phyloP scores from a whole-genome alignment of 208 protist species.

The Borovskyia barvae region DNA sequence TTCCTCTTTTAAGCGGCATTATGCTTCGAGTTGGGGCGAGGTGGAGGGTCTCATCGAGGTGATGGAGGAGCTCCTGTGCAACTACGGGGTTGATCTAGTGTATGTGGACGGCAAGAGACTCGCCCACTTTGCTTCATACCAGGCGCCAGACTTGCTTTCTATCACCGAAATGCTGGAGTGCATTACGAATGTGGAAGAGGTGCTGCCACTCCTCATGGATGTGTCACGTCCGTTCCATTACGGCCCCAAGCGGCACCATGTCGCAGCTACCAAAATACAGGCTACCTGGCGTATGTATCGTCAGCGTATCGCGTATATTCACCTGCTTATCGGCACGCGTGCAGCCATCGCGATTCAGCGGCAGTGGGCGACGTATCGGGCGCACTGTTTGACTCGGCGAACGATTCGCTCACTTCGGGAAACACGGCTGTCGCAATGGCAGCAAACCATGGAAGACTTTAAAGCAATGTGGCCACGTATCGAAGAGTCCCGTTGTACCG shows the following conservation, averaged over 20 bases:
- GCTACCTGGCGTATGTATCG: slow-evolving; percentile 87
- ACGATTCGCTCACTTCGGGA: slow-evolving; percentile 60
- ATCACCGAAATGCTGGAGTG: slow-evolving; percentile 66
- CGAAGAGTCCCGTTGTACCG: slow-evolving; percentile 43
- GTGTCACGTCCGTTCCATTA: slow-evolving; percentile 53
- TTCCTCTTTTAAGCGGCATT: slow-evolving; percentile 87
- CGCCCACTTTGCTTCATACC: slow-evolving; percentile 67
- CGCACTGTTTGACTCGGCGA: slow-evolving; percentile 68
- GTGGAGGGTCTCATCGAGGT: slow-evolving; percentile 74
- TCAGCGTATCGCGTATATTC: slow-evolving; percentile 76
- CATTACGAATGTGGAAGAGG: slow-evolving; percentile 81
- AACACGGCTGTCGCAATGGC: slow-evolving; percentile 63
- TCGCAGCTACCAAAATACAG: slow-evolving; percentile 87
- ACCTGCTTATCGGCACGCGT: slow-evolving; percentile 73
- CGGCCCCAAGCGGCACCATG: slow-evolving; percentile 54
- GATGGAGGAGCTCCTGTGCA: slow-evolving; percentile 75
- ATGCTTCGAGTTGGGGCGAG: slow-evolving; percentile 75
- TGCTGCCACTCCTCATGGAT: slow-evolving; percentile 62
- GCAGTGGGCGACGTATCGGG: slow-evolving; percentile 76
- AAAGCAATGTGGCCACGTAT: slow-evolving; percentile 62
- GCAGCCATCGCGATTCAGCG: slow-evolving; percentile 84
- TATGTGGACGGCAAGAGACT: slow-evolving; percentile 91
- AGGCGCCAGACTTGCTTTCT: slow-evolving; percentile 47
- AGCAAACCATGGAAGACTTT: slow-evolving; percentile 85
- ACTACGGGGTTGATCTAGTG: slow-evolving; percentile 81